Evolutionary conservation across 495 filamentous ascomycete species (phyloP), one percentile per base, ranked within the genome.

Genomic region (Aspergillus nidulans): DNA sequence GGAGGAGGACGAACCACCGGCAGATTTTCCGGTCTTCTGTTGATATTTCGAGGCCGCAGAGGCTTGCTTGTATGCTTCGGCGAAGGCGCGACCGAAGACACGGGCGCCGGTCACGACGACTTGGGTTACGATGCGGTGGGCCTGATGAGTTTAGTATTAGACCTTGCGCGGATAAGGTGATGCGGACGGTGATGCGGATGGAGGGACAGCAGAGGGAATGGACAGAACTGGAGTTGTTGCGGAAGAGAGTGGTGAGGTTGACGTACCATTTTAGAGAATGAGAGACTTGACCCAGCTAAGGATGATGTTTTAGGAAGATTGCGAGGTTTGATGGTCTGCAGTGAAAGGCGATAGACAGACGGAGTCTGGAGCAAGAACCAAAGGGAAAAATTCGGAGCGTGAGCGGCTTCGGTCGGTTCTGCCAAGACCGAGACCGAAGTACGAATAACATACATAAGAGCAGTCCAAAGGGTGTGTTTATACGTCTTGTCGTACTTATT

Each of bases 41-140:
- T 86, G 82, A 66, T 96, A 90, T 75, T 89, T 87, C 44, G 84
- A 84, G 1, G 90, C 85, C 4, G 92, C 94, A 39, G 88, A 79
- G 30, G 94, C 92, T 79, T 98, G 90, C 61, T 86, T 89, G 79
- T 89, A 92, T 64, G 90, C 89, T 80, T 95, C 88, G 67, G 86
- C 77, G 67, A 97, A 91, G 70, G 94, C 91, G 55, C 94, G 91
- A 44, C 91, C 90, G 71, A 98, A 80, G 61, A 97, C 92, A 63
- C 94, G 89, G 55, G 84, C 77, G 75, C 92, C 92, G 65, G 89
- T 87, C 55, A 97, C 59, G 77, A 96, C 83, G 71, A 96, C 87
- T 81, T 97, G 91, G 54, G 88, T 85, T 75, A 98, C 86, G 69
- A 95, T 87, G 68, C 92, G 88, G 77, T 98, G 91, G 66, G 94